A percentile compares a stretch with the other conserved stretches of the same genome.
Conservation (phyloP, 805 yeast genomes). For the Pichia eremophila region DNA sequence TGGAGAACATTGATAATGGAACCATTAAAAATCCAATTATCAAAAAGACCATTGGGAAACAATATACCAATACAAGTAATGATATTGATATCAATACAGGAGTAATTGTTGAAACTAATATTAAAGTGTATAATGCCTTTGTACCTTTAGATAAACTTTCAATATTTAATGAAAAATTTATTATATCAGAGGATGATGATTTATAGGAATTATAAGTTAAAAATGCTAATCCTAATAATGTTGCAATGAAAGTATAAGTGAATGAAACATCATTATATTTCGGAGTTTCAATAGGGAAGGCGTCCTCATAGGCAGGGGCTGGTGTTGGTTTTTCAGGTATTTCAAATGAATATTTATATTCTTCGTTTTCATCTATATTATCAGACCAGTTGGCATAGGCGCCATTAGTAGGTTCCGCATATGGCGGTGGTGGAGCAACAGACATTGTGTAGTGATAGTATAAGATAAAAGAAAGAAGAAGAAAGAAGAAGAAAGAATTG, state of each 20-base stretch:
- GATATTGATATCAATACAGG: constrained; percentile 18
- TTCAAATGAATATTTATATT: constrained; percentile 24
- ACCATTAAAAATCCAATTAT: constrained; percentile 9
- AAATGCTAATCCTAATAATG: constrained; percentile 11
- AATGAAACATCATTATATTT: constrained; percentile 66
- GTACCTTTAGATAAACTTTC: constrained; percentile 6
- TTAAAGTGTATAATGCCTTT: constrained; percentile 5
- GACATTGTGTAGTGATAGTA: not conserved
- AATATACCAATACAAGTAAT: constrained; percentile 17
- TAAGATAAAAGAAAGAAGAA: not conserved
- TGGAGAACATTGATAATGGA: constrained; percentile 20
- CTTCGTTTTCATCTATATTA: constrained; percentile 12
- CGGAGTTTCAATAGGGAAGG: constrained; percentile 57
- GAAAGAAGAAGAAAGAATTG: not conserved
- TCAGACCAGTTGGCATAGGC: not conserved
- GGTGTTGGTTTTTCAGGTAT: constrained; percentile 23
- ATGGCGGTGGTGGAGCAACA: constrained; percentile 5
- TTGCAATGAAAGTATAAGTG: constrained; percentile 36
- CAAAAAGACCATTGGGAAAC: constrained; percentile 22
- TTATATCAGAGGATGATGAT: not conserved
- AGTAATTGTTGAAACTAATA: constrained; percentile 5
- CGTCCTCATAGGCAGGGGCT: constrained; percentile 46
- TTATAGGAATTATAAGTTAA: constrained; percentile 9
- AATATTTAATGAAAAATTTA: not conserved
- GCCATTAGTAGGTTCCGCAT: constrained; percentile 2